These are phyloP conservation scores for Candida berthetii DNA, from an alignment of 805 yeast species.

Conservation along the genomic window DNA sequence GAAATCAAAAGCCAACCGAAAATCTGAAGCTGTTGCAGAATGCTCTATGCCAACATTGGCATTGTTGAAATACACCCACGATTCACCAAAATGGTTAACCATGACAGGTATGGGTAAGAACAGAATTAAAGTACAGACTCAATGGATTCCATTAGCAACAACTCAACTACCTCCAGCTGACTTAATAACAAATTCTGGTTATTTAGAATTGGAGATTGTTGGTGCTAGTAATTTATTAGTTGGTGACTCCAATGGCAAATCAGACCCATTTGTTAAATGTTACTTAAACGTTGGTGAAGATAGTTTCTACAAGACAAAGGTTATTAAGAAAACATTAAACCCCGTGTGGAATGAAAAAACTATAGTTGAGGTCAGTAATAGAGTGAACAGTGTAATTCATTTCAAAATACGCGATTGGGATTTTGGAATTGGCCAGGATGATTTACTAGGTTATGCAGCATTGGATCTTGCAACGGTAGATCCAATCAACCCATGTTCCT, in stretches of 20 bases:
- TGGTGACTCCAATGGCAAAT: conserved; percentile 85
- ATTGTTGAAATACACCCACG: conserved; percentile 59
- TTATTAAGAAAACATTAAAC: conserved; percentile 76
- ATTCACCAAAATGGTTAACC: conserved; percentile 49
- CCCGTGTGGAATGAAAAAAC: conserved; percentile 83
- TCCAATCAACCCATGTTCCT: conserved; percentile 45
- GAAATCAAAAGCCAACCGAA: conserved; percentile 45
- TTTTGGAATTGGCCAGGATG: conserved; percentile 83
- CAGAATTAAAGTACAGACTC: conserved; percentile 52
- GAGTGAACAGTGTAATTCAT: conserved; percentile 51
- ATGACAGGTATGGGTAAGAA: conserved; percentile 48
- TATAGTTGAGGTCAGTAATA: conserved; percentile 48
- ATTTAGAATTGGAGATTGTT: conserved; percentile 50
- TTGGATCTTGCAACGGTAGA: conserved; percentile 55
- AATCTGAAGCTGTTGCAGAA: conserved; percentile 55
- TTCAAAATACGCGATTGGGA: conserved; percentile 85
- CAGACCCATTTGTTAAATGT: conserved; percentile 84
- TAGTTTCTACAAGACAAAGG: conserved; percentile 65
- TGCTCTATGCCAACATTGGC: conserved; percentile 60
- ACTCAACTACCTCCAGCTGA: conserved; percentile 69
- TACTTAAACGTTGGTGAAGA: conserved; percentile 58
- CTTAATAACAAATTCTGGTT: conserved; percentile 70
- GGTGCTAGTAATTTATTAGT: conserved; percentile 67
- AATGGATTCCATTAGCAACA: conserved; percentile 74
- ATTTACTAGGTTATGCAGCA: conserved; percentile 61